Evolutionary conservation across 768 basidiomycete genomes (phyloP), one percentile per base, ranked within the genome.

Genomic region (Hericium alpestre): DNA sequence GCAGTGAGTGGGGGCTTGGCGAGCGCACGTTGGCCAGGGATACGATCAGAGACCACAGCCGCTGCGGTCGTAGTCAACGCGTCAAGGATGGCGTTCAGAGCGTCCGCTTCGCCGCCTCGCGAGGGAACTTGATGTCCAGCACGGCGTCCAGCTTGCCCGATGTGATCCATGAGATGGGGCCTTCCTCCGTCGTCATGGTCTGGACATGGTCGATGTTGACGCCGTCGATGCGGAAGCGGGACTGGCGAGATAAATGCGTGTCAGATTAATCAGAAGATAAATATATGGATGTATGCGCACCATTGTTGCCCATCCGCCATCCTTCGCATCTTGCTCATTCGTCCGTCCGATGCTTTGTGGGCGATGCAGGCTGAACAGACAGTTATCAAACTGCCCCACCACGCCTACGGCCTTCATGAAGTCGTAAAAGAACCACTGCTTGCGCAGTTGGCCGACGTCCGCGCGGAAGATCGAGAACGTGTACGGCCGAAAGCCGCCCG

Each of bases 351-450:
- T 90, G 67, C 91, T 95, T 73, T 97, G 95, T 6, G 95, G 95
- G 66, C 85, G 88, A 65, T 98, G 96, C 61, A 99, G 67, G 67
- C 94, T 97, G 73, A 96, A 96, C 18, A 99, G 67, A 65, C 96
- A 99, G 66, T 97, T 97, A 68, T 99, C 96, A 61, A 93, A 90
- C 69, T 99, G 96, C 4, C 96, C 96, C 9, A 96, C 95, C 43
- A 98, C 87, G 61, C 88, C 90, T 66, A 97, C 94, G 0, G 96
- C 94, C 51, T 66, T 69, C 58, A 98, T 72, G 61, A 98, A 84
- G 70, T 99, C 96, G 69, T 94, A 94, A 70, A 96, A 96, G 39
- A 95, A 64, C 93, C 93, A 98, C 65, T 88, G 84, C 69, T 96
- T 97, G 56, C 96, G 77, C 61, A 98, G 81, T 27, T 76, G 78